A percentile compares a stretch with the other conserved stretches of the same genome.
Evolutionary conservation across 2,329 filamentous ascomycete genomes (phyloP).

Genomic region (Fusarium chlamydosporum): DNA sequence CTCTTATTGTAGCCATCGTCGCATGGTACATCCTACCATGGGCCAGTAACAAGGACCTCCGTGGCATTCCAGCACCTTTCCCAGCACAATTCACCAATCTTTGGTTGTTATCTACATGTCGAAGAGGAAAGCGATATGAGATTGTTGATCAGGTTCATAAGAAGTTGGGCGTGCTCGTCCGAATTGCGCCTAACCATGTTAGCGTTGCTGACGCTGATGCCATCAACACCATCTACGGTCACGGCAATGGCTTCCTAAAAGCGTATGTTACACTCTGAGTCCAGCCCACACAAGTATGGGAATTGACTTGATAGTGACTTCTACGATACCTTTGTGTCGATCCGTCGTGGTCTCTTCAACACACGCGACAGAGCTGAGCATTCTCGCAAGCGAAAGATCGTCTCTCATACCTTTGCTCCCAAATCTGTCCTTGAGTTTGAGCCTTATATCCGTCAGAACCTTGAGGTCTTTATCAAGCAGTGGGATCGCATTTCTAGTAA

Average conservation of each 20-base stretch:
- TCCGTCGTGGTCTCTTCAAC: slow-evolving; percentile 89
- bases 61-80: slow-evolving; percentile 73
- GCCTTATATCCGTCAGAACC: slow-evolving; percentile 86
- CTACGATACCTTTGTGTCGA: slow-evolving; percentile 93
- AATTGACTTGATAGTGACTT: slow-evolving; percentile 71
- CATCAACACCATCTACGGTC: slow-evolving; percentile 82
- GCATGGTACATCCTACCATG: slow-evolving; percentile 56
- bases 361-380: slow-evolving; percentile 86
- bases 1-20: slow-evolving; percentile 23
- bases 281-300: rapidly evolving
- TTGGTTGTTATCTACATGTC: slow-evolving; percentile 79
- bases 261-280: slow-evolving; percentile 59
- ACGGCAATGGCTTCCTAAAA: slow-evolving; percentile 82
- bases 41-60: slow-evolving; percentile 64
- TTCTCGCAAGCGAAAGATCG: slow-evolving; percentile 88
- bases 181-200: slow-evolving; percentile 87
- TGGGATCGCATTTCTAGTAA: slow-evolving; percentile 74
- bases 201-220: slow-evolving; percentile 84
- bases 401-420: slow-evolving; percentile 89
- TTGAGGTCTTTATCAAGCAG: slow-evolving; percentile 79
- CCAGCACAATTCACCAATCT: slow-evolving; percentile 78
- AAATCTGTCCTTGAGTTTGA: slow-evolving; percentile 89
- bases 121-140: slow-evolving; percentile 74
- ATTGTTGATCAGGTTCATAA: slow-evolving; percentile 79
- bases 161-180: slow-evolving; percentile 80